Evolutionary conservation across 2,329 filamentous ascomycete species (phyloP).

Genomic region (Cadophora malorum): DNA sequence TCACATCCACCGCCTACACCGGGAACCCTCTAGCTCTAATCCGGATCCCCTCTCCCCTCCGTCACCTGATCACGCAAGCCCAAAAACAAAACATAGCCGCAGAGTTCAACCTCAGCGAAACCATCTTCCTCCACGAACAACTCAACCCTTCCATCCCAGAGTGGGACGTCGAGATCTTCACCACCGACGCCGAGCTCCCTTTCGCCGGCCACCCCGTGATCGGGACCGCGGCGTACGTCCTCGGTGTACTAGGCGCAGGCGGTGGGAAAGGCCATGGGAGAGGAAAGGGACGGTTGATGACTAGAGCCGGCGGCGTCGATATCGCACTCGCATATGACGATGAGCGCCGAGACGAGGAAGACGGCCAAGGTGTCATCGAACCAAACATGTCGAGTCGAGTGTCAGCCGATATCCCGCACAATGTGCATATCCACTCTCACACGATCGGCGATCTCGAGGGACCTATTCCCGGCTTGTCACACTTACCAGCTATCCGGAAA

Average conservation of each 20-base stretch:
- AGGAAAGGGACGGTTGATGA: constrained; percentile 36
- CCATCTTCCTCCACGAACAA: constrained; percentile 62
- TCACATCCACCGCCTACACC: constrained; percentile 56
- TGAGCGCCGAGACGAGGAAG: constrained; percentile 30
- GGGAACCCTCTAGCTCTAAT: constrained; percentile 69
- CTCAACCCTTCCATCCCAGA: constrained; percentile 45
- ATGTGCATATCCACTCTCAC: constrained; percentile 64
- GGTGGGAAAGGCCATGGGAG: neutral
- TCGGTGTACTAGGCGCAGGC: constrained; percentile 31
- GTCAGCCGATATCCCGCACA: constrained; percentile 70
- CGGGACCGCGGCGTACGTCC: constrained; percentile 59
- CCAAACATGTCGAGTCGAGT: constrained; percentile 11
- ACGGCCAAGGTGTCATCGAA: constrained; percentile 30
- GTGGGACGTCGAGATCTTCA: constrained; percentile 65
- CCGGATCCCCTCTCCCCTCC: constrained; percentile 52
- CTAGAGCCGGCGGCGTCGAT: constrained; percentile 57
- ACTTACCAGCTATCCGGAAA: constrained; percentile 43
- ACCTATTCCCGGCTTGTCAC: constrained; percentile 41
- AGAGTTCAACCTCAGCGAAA: constrained; percentile 71
- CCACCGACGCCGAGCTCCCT: constrained; percentile 57
- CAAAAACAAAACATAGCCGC: constrained; percentile 64
- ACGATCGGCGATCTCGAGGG: constrained; percentile 44
- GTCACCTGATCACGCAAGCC: constrained; percentile 52
- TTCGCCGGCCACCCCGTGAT: constrained; percentile 69
- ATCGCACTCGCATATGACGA: constrained; percentile 16